Evolutionary conservation across 1,139 yeast genomes (phyloP).

Genomic region (Protomyces inouyei): DNA sequence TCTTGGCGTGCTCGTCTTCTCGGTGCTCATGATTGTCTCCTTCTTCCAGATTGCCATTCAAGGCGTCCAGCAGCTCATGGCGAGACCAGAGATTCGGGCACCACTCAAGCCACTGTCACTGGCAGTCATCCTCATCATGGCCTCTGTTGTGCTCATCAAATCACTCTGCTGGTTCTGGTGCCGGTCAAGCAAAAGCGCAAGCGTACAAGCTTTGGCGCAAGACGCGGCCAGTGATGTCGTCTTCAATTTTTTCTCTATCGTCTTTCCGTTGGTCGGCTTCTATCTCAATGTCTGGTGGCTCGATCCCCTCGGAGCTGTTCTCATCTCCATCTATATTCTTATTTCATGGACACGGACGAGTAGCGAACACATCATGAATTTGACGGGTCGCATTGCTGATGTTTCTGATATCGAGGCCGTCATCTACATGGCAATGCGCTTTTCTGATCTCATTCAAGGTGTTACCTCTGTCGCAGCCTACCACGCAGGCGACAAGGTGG

Average conservation of each 20-base stretch:
- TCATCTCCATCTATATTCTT: constrained; percentile 59
- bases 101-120: constrained; percentile 40
- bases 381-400: constrained; percentile 69
- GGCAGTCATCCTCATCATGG: constrained; percentile 59
- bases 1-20: constrained; percentile 68
- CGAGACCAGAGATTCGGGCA: constrained; percentile 33
- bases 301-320: constrained; percentile 67
- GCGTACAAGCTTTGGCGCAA: constrained; percentile 74
- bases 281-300: constrained; percentile 58
- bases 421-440: constrained; percentile 61
- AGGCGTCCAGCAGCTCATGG: constrained; percentile 42
- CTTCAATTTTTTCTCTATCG: constrained; percentile 60
- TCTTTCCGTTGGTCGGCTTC: constrained; percentile 63
- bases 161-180: constrained; percentile 64
- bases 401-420: constrained; percentile 56
- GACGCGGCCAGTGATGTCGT: constrained; percentile 76
- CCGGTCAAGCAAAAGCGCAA: constrained; percentile 55
- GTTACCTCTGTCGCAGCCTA: constrained; percentile 67
- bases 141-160: constrained; percentile 56
- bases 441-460: constrained; percentile 61
- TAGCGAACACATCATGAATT: constrained; percentile 61
- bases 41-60: constrained; percentile 70
- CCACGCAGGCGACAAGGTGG: constrained; percentile 71
- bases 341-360: constrained; percentile 55
- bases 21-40: constrained; percentile 64